These are phyloP conservation scores for Dendrobium chrysotoxum DNA, from an alignment of 106 monocot species.

Conservation along the genomic window DNA sequence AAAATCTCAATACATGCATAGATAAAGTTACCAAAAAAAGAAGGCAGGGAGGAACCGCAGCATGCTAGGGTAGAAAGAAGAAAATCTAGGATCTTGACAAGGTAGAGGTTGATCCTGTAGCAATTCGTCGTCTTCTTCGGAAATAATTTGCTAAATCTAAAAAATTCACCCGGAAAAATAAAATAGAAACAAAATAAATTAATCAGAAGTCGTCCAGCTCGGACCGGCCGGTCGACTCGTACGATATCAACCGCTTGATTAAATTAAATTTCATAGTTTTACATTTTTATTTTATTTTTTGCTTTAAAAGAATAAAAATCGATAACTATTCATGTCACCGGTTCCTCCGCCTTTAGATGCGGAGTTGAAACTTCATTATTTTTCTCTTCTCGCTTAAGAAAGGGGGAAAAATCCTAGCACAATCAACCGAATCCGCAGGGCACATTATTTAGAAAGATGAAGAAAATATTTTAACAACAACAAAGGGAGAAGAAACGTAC, in stretches of 20 bases:
- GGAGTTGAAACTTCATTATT: not conserved
- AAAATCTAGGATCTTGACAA: not conserved
- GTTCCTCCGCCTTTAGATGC: constrained; percentile 3
- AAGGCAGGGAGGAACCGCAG: too few species aligned
- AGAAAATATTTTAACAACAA: not conserved
- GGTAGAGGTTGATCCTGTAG: not conserved
- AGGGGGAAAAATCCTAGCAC: not conserved
- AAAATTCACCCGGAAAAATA: not conserved
- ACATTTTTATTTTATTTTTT: not conserved
- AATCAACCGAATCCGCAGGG: constrained; percentile 1
- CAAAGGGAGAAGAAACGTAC: constrained; percentile 8
- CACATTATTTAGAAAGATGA: not conserved
- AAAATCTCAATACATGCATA: not conserved
- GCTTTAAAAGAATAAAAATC: not conserved
- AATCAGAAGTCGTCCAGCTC: not conserved
- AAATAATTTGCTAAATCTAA: not conserved
- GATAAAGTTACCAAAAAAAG: not conserved
- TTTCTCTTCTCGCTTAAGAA: not conserved
- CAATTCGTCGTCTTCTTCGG: constrained; percentile 3
- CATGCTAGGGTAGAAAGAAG: not conserved
- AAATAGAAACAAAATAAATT: not conserved
- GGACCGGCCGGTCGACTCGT: not conserved
- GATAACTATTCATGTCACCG: not conserved
- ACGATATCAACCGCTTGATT: not conserved
- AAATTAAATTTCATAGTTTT: not conserved